phyloP scores from a whole-genome alignment of 2,329 filamentous ascomycete species.

The Xylariaceae sp. region DNA sequence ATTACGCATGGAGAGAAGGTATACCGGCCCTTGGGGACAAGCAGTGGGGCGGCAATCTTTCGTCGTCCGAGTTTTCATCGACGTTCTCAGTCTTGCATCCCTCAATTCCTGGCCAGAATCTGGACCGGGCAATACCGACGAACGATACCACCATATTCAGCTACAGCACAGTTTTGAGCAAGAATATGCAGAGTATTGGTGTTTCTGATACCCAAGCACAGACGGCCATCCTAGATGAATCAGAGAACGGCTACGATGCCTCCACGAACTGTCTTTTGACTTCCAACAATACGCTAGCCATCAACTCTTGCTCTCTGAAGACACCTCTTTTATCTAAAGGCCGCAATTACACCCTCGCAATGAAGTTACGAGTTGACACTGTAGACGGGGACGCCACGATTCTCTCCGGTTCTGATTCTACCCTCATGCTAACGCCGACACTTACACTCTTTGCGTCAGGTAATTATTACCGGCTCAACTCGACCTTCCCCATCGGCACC shows the following conservation, averaged over 20 bases:
- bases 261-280: conserved; percentile 31
- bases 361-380: conserved; percentile 33
- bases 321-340: conserved; percentile 51
- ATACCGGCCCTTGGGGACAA: conserved; percentile 49
- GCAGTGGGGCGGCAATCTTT: conserved; percentile 48
- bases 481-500: conserved; percentile 23
- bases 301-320: conserved; percentile 36
- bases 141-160: conserved; percentile 30
- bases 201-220: conserved; percentile 6
- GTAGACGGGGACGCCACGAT: conserved; percentile 30
- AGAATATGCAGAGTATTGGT: neutral
- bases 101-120: conserved; percentile 42
- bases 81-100: conserved; percentile 36
- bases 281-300: conserved; percentile 21
- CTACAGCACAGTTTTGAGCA: conserved; percentile 20
- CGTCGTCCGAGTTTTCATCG: conserved; percentile 32
- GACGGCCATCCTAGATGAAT: conserved; percentile 27
- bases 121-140: conserved; percentile 39
- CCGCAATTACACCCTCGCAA: conserved; percentile 49
- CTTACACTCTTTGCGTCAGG: conserved; percentile 32
- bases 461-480: conserved; percentile 32
- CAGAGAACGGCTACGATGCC: conserved; percentile 37
- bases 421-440: conserved; percentile 35
- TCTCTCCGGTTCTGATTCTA: conserved; percentile 39
- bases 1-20: conserved; percentile 46